Base-by-base conservation (phyloP, 2,329 filamentous ascomycete genomes). In the Aspergillus viridinutans region DNA sequence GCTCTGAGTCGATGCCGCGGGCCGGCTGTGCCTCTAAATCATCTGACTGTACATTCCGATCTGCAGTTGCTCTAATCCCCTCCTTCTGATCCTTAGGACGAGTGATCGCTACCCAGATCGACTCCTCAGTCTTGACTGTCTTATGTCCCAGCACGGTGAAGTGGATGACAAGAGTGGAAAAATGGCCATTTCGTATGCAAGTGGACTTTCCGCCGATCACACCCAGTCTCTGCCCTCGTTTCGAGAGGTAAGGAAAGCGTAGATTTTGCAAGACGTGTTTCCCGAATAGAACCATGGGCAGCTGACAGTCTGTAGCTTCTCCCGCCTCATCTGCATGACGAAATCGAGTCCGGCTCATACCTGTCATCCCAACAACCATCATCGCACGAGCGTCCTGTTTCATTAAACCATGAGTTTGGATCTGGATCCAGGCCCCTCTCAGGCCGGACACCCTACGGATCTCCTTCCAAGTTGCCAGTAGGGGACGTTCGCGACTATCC, bases 151-250 rank as follows among this genome's bases (percentile, higher is more conserved):
- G 64, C 58, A 65, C 60, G 65, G 65, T 61, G 61, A 67, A 58
- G 53, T 61, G 60, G 66, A 71, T 63, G 69, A 74, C 60, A 67
- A 70, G 61, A 65, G 66, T 61, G 64, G 57, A 52, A 65, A 71
- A 58, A 75, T 75, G 72, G 69, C 71, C 59, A 69, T 74, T 62
- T 72, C 72, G 54, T 75, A 75, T 61, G 67, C 69, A 58, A 70
- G 62, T 58, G 67, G 68, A 52, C 65, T 70, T 50, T 61, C 68
- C 52, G 63, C 68, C 56, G 68, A 70, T 60, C 67, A 68, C 50
- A 60, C 67, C 42, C 72, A 71, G 57, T 68, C 70, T 25, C 67
- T 75, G 32, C 72, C 72, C 50, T 73, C 72, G 53, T 74, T 75
- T 55, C 66, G 72, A 62, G 72, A 75, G 67, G 72, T 75, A 59